Evolutionary conservation across 116 monocot species (phyloP).

Genomic region (Papilionanthe hybrid): DNA sequence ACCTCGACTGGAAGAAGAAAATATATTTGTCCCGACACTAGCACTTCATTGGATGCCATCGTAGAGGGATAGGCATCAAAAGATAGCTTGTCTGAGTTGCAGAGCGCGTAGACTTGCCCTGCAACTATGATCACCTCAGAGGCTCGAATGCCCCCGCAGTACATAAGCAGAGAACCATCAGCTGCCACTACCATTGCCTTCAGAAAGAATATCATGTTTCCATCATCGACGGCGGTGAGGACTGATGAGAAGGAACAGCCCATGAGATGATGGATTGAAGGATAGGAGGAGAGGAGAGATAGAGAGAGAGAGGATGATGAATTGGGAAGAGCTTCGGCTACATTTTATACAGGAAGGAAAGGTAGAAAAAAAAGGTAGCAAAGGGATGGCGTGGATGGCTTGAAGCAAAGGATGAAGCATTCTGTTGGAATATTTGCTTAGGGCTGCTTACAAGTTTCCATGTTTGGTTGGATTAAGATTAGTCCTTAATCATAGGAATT

Average conservation of each 20-base stretch:
- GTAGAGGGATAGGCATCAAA: neutral
- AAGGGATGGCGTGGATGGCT: too few species aligned
- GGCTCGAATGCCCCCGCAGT: neutral
- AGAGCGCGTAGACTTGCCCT: neutral
- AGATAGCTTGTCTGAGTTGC: neutral
- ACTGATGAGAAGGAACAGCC: conserved; percentile 2
- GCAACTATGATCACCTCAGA: neutral
- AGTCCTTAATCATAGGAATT: too few species aligned
- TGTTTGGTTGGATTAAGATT: too few species aligned
- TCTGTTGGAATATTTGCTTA: too few species aligned
- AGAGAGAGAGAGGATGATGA: too few species aligned
- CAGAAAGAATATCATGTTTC: too few species aligned
- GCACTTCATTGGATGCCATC: neutral
- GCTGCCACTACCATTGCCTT: neutral
- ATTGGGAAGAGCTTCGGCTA: too few species aligned
- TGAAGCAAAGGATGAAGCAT: too few species aligned
- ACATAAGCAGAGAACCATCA: neutral
- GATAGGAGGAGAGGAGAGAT: too few species aligned
- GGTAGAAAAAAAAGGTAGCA: too few species aligned
- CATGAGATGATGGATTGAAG: neutral
- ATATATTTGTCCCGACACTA: conserved; percentile 4
- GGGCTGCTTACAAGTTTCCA: too few species aligned
- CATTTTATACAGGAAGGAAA: too few species aligned
- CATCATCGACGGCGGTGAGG: neutral
- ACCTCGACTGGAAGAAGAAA: neutral